Evolutionary conservation across 164 flowering plant genomes (phyloP).

Genomic region (Magnolia kwangsiensis): DNA sequence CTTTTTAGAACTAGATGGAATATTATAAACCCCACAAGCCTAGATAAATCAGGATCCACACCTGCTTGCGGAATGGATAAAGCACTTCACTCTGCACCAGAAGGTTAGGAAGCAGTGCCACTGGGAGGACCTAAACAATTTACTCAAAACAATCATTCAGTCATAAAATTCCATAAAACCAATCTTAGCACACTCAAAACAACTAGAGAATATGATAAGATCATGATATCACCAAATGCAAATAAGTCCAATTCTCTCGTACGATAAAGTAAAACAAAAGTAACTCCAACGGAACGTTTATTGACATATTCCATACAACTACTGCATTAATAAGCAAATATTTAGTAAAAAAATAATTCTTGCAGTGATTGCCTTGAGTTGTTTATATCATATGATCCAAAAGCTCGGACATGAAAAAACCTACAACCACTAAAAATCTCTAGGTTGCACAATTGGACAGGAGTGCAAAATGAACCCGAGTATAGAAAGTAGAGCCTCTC

Average conservation of each 20-base stretch:
- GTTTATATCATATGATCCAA: background rate
- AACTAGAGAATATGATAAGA: background rate
- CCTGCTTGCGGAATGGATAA: constrained; percentile 88
- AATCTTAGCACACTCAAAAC: background rate
- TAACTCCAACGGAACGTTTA: no score
- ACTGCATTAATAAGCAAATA: background rate
- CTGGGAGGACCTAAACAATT: constrained; percentile 75
- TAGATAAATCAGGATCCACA: constrained; percentile 14
- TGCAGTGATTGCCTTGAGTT: background rate
- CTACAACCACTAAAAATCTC: background rate
- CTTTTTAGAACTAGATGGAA: background rate
- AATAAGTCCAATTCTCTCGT: background rate
- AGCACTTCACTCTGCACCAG: constrained; percentile 73
- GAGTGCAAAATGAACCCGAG: no score
- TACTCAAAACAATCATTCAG: background rate
- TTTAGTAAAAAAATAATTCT: background rate
- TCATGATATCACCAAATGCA: background rate
- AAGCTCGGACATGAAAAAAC: background rate
- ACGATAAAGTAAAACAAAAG: background rate
- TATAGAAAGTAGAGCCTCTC: no score
- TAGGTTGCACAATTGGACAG: no score
- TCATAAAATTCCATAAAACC: background rate
- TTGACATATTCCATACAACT: background rate
- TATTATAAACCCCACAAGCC: constrained; percentile 2
- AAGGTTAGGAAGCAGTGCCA: constrained; percentile 81